Base-by-base conservation (phyloP, 1,139 yeast species). In the Pichia sp. region DNA sequence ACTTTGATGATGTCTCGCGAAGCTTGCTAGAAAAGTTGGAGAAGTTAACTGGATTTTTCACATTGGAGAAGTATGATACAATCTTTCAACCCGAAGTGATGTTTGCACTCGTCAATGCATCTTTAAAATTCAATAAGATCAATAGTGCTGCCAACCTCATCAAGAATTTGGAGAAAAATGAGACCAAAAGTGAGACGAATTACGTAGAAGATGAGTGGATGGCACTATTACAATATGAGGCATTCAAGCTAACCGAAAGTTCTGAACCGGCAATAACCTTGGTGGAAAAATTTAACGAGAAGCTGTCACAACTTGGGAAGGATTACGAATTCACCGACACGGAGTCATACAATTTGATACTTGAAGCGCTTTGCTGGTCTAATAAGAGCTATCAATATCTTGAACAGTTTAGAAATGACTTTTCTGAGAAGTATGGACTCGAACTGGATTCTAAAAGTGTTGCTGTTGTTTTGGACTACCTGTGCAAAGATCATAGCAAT, bases 311-410 rank as follows among this genome's bases (percentile, higher is more conserved):
- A 14, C 27, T 42, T 13, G 29, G 35, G 6, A 40, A 39, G 22
- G 50, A 50, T 27, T 46, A 30, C 23, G 30, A 35, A 26, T 40
- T 51, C 27, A 42, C 39, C n/a, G 50, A 47, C 32, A 38, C 35
- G 1, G 49, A 46, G 11, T 37, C 52, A 2, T 53, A 46, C 36
- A 56, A 57, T 33, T 26, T 33, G 17, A 32, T 49, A 3, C 25
- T 56, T 14, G 52, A 51, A 22, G 41, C 51, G 2, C 39, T 54
- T 15, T 48, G 58, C 25, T 53, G 47, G 39, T 49, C 58, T 2
- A 31, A 45, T 5, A 56, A 53, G 29, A 37, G 53, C 3, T 40
- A 41, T 6, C 34, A 39, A 4, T 50, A 49, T 29, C 47, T 57
- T 21, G 44, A 50, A 20, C 16, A 34, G 9, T 40, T 57, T 13